Percentiles rank a stretch among this genome's conserved stretches.
Conservation (phyloP, 1,284 basidiomycete species). For the Tilletia indica region DNA sequence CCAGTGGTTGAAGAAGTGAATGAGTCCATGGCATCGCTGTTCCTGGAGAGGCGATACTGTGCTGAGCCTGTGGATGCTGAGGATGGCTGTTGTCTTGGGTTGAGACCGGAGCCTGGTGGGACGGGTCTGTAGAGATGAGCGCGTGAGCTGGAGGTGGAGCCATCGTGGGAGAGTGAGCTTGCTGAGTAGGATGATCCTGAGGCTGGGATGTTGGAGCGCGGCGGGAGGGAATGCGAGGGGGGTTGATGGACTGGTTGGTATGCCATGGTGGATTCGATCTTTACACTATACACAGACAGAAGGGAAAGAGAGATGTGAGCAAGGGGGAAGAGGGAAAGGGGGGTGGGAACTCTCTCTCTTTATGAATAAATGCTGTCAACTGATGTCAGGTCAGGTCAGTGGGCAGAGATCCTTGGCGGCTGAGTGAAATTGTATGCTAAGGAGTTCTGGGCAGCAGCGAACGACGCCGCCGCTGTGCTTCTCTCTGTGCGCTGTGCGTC, state of each 20-base stretch:
- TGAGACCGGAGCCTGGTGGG: background rate
- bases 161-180: background rate
- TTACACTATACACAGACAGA: background rate
- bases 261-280: background rate
- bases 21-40: conserved; percentile 9
- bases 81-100: background rate
- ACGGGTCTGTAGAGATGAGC: conserved; percentile 12
- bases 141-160: conserved; percentile 6
- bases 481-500: no score
- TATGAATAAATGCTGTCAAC: no score
- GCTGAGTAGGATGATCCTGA: background rate
- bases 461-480: no score
- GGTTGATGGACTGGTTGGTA: conserved; percentile 3
- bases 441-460: no score
- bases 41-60: background rate
- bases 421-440: no score
- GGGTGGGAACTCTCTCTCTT: background rate
- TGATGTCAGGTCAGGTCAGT: no score
- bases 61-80: background rate
- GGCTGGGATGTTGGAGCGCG: background rate
- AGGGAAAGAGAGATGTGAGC: background rate
- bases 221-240: background rate
- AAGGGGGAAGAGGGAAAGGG: background rate
- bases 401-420: no score
- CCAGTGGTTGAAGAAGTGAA: background rate